phyloP scores from a whole-genome alignment of 1,139 yeast genomes.

The Zygosaccharomyces sapae region DNA sequence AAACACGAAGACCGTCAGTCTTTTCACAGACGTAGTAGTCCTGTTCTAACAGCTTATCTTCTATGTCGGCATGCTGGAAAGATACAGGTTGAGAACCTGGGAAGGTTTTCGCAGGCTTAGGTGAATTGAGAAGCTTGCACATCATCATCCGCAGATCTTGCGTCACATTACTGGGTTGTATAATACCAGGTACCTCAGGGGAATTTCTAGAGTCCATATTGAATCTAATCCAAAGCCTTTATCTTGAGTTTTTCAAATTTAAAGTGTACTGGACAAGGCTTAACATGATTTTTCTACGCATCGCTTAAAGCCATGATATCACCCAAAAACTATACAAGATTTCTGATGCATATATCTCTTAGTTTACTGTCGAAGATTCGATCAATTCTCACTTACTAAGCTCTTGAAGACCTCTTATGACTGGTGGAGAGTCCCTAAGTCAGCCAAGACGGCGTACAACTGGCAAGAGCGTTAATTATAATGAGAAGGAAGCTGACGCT shows the following conservation, averaged over 20 bases:
- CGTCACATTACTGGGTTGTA: conserved; percentile 67
- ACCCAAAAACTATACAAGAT: neutral
- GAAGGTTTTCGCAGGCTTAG: conserved; percentile 42
- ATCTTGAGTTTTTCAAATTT: neutral
- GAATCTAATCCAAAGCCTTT: neutral
- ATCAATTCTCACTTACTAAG: neutral
- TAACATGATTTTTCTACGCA: neutral
- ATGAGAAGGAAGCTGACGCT: conserved; percentile 36
- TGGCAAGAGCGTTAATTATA: conserved; percentile 34
- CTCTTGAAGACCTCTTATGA: conserved; percentile 6
- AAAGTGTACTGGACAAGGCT: neutral
- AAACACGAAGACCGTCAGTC: conserved; percentile 85
- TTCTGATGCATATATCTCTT: neutral
- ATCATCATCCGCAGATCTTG: conserved; percentile 65
- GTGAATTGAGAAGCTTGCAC: conserved; percentile 56
- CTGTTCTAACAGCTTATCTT: conserved; percentile 52
- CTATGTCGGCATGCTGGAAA: conserved; percentile 70
- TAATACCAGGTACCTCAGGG: conserved; percentile 81
- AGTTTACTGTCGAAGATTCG: neutral
- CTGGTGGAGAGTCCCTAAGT: conserved; percentile 6
- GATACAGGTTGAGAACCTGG: conserved; percentile 97
- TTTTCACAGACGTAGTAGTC: conserved; percentile 94
- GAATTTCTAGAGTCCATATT: conserved; percentile 45
- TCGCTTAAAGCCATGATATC: neutral
- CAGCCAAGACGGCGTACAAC: conserved; percentile 30